A percentile compares a stretch with the other conserved stretches of the same genome.
Evolutionary conservation across 2,329 filamentous ascomycete species (phyloP).

Genomic region (Diaporthe humulicola): DNA sequence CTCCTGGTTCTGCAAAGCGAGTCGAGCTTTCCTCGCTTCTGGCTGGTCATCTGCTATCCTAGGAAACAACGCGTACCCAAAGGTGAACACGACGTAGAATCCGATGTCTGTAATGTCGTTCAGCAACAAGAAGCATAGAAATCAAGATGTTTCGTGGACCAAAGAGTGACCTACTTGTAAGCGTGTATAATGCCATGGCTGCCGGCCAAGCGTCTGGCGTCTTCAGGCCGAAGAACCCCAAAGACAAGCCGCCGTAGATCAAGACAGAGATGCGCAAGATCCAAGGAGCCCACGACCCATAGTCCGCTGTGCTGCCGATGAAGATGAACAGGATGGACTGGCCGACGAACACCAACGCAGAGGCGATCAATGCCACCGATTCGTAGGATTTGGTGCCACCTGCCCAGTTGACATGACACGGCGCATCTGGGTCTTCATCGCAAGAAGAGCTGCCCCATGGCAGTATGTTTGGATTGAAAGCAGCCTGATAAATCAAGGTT

Average conservation of each 20-base stretch:
- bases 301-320: constrained; percentile 23
- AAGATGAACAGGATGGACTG: constrained; percentile 18
- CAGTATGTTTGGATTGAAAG: constrained; percentile 11
- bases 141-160: accelerated
- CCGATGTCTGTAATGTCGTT: not conserved
- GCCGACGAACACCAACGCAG: not conserved
- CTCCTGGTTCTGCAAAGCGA: not conserved
- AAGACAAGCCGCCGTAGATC: constrained; percentile 6
- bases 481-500: constrained; percentile 7
- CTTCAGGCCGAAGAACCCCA: constrained; percentile 10
- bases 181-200: not conserved
- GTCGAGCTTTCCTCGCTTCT: not conserved
- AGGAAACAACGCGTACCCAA: not conserved
- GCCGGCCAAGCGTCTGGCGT: constrained; percentile 15
- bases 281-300: constrained; percentile 12
- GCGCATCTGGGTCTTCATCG: constrained; percentile 19
- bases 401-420: constrained; percentile 2
- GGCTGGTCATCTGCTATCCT: constrained; percentile 16
- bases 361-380: constrained; percentile 12
- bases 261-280: not conserved
- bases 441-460: constrained; percentile 16
- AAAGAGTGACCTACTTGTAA: not conserved
- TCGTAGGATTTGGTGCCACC: constrained; percentile 13
- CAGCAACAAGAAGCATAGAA: not conserved
- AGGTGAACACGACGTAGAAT: constrained; percentile 7